A percentile compares a stretch with the other conserved stretches of the same genome.
These are phyloP conservation scores for Plantago coronopus DNA, from an alignment of 305 asterid genomes.

Conservation along the genomic window DNA sequence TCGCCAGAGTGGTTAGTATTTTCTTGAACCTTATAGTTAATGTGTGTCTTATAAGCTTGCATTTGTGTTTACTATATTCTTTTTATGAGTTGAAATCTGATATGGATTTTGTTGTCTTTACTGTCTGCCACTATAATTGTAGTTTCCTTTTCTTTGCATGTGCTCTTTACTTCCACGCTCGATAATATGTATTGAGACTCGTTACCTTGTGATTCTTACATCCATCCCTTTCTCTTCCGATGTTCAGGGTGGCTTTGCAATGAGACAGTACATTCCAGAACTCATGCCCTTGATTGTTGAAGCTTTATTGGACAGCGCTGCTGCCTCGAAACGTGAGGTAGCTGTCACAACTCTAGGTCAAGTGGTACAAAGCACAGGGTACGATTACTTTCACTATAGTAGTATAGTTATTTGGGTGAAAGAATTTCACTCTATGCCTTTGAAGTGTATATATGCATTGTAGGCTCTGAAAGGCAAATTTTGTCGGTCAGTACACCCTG, in stretches of 20 bases:
- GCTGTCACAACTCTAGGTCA: conserved; percentile 98
- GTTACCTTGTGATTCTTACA: conserved; percentile 14
- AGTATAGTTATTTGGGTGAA: too few relatives aligned
- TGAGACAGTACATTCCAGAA: conserved; percentile 92
- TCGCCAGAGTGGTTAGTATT: conserved; percentile 91
- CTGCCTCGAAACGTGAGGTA: conserved; percentile 94
- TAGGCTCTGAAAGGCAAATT: not conserved
- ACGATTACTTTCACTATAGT: conserved; percentile 30
- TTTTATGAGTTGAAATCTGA: not conserved
- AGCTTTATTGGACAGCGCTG: conserved; percentile 91
- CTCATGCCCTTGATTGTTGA: conserved; percentile 94
- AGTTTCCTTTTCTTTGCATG: conserved; percentile 6
- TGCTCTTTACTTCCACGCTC: conserved; percentile 11
- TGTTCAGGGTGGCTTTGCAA: conserved; percentile 93
- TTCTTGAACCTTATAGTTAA: conserved; percentile 17
- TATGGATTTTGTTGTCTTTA: too few relatives aligned
- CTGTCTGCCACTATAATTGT: not conserved
- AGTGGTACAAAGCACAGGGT: conserved; percentile 99
- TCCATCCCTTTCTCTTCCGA: conserved; percentile 16
- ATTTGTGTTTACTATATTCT: conserved; percentile 16
- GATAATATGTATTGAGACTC: conserved; percentile 11
- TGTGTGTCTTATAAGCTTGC: conserved; percentile 17
- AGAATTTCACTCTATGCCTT: not conserved
- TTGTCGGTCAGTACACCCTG: too few relatives aligned
- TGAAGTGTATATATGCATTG: not conserved